A percentile compares a stretch with the other conserved stretches of the same genome.
These are phyloP conservation scores for Yueomyces sp. DNA, from an alignment of 1,139 yeast genomes.

Conservation along the genomic window DNA sequence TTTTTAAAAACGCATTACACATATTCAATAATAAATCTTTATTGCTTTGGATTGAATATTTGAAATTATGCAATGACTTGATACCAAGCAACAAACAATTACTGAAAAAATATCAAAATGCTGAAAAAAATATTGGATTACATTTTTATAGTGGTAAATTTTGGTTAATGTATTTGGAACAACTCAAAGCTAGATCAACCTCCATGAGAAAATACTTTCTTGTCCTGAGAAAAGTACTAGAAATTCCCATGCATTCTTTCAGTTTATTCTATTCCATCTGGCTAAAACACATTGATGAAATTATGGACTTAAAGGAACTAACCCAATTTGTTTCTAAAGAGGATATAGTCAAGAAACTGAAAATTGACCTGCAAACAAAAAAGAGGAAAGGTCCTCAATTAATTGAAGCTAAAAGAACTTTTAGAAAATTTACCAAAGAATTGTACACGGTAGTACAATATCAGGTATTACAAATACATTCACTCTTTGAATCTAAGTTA, in stretches of 20 bases:
- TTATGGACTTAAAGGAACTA: conserved; percentile 24
- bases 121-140: conserved; percentile 49
- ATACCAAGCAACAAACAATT: conserved; percentile 23
- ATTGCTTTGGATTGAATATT: conserved; percentile 62
- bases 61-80: conserved; percentile 40
- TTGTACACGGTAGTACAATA: conserved; percentile 20
- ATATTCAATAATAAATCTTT: conserved; percentile 31
- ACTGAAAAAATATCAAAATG: conserved; percentile 43
- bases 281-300: conserved; percentile 30
- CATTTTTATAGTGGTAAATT: conserved; percentile 67
- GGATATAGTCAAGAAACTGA: conserved; percentile 23
- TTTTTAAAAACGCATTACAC: conserved; percentile 44
- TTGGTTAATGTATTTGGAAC: conserved; percentile 59
- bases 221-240: conserved; percentile 48
- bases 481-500: conserved; percentile 19
- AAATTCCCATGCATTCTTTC: conserved; percentile 69
- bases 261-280: conserved; percentile 42
- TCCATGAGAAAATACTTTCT: conserved; percentile 30
- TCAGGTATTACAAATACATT: conserved; percentile 20
- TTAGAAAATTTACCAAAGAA: conserved; percentile 21
- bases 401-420: conserved; percentile 17
- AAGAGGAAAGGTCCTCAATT: conserved; percentile 21
- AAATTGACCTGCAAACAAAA: conserved; percentile 14
- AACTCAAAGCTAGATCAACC: conserved; percentile 32
- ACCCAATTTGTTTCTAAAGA: conserved; percentile 14